phyloP scores from a whole-genome alignment of 75 land plant genomes.

The Pseudotsuga menziesii region DNA sequence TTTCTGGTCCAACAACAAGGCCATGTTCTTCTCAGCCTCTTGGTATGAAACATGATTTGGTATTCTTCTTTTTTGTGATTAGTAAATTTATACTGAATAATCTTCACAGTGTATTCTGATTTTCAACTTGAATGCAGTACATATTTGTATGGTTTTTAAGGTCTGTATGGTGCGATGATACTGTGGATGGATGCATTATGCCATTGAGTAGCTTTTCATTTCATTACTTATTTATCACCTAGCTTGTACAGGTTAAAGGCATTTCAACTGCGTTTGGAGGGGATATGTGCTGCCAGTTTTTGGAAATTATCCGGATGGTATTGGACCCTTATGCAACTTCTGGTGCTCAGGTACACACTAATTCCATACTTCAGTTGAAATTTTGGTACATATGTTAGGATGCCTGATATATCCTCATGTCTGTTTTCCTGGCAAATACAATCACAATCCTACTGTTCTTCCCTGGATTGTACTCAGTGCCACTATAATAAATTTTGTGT shows the following conservation, averaged over 20 bases:
- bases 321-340: conserved; percentile 64
- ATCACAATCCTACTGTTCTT: too few species aligned
- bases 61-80: background rate
- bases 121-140: too few species aligned
- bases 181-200: background rate
- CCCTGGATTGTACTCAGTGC: too few species aligned
- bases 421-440: too few species aligned
- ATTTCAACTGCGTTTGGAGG: conserved; percentile 80
- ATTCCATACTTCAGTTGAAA: too few species aligned
- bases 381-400: too few species aligned
- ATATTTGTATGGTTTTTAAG: background rate
- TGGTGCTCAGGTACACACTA: conserved; percentile 39
- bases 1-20: conserved; percentile 67
- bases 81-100: too few species aligned
- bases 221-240: background rate
- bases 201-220: background rate
- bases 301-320: conserved; percentile 85
- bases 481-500: too few species aligned
- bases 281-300: conserved; percentile 78
- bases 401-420: too few species aligned
- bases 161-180: too few species aligned
- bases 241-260: conserved; percentile 56
- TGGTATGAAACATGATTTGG: conserved; percentile 39
- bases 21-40: conserved; percentile 58
- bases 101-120: too few species aligned